Evolutionary conservation across 345 rosid species (phyloP), one percentile per base, ranked within the genome.

Genomic region (Pugionium dolabratum): DNA sequence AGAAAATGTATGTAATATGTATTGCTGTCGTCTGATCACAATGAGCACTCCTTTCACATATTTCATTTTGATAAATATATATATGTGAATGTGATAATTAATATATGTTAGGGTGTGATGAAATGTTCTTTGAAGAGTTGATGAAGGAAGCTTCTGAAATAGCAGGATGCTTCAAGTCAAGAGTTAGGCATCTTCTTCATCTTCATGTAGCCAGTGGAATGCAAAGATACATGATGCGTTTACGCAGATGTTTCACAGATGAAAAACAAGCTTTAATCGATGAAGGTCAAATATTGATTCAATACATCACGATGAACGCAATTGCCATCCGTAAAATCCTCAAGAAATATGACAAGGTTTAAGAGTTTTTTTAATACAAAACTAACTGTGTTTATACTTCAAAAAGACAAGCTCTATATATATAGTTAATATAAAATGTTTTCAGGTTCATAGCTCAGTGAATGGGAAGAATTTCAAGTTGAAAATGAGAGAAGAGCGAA

Each of bases 311-410:
- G 1, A 86, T 90, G 99, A 93, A 90, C 30, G 87, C 97, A 0
- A 85, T 82, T 59, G 99, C 99, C 34, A 90, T 90, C 46, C 82
- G 81, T 53, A 88, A 93, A 80, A 90, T 93, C 66, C 85, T 93
- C 42, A 90, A 93, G 89, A 93, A 93, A 80, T 93, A 93, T 51
- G 96, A 93, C 66, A 90, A 93, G 78, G 98, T 87, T 39, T 45
- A 45, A 7, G n/a, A 39, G 1, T 35, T 18, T 58, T 58, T n/a
- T 43, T 49, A 51, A 3, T 0, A n/a, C 6, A 36, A 40, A 39
- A 10, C 9, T 34, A 2, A 7, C 18, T 3, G n/a, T 68, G 11
- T 41, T 60, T 11, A 6, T 27, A 32, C 18, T 18, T 18, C 3
- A 7, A 56, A 36, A 47, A 29, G n/a, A 18, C 54, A 53, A 36